Base-by-base conservation (phyloP, 768 basidiomycete genomes). In the Neoboletus subvelutipes region DNA sequence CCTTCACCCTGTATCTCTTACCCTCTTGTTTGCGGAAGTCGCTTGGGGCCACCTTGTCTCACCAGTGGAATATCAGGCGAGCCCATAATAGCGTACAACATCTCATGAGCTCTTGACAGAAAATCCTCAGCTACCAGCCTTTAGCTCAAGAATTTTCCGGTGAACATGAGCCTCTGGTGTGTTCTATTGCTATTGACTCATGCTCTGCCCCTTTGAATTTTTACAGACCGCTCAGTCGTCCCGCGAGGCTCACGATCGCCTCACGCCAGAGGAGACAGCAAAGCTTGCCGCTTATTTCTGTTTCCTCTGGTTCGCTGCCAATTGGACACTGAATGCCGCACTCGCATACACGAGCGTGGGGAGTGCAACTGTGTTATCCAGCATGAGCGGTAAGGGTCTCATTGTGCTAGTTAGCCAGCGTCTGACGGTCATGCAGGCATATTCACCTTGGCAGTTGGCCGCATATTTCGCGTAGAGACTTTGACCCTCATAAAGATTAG, bases 291-390 rank as follows among this genome's bases (percentile, higher is more conserved):
- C 83, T 6, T 73, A 80, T 50, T 98, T 98, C 72, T 93, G 89
- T 70, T 79, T 91, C 56, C 76, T 96, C 36, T 99, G 95, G 93
- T 97, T 99, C 66, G 77, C 86, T 37, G 96, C 96, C 13, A 98
- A 98, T 67, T 98, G 94, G 92, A 72, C 85, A 12, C 76, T 96
- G 31, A 97, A 95, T 68, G 87, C 86, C 1, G 79, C 90, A 20
- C 78, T 98, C 45, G 86, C 83, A 31, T 90, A 87, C 68, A 98
- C 96, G 2, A 93, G 87, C 64, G 95, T 98, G n/a, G 92, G 92
- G 2, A 96, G 93, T 70, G 85, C 92, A 20, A 97, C 95, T 5
- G 87, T 98, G 37, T 73, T 97, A 50, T 88, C 91, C 2, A 86
- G 88, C 66, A 95, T 86, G 78, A 94, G 92, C 61, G 94, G 95